Base-by-base conservation (phyloP, 768 basidiomycete species). In the Zangia roseola region DNA sequence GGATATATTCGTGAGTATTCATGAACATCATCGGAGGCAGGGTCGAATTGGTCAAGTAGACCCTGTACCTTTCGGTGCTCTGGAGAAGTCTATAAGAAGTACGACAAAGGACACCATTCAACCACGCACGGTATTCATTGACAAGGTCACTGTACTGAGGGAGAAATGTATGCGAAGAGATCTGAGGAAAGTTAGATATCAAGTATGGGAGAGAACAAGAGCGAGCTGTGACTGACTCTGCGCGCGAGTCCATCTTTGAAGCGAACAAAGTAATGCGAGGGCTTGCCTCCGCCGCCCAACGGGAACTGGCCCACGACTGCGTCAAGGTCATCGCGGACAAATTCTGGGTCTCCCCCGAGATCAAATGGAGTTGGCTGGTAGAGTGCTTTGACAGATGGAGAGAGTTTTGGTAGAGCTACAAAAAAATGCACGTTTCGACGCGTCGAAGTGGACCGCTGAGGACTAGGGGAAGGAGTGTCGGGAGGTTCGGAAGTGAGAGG, bases 181-280 rank as follows among this genome's bases (percentile, higher is more conserved):
- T 76, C 84, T 86, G 49, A 23, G 53, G 4, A 51, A 23, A 30
- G 4, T 43, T 47, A 52, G 55, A 48, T 4, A 30, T 38, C 14
- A 12, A 14, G 21, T 48, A 23, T 6, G n/a, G 16, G 12, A 19
- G 10, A 31, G 12, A 12, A n/a, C 3, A n/a, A 36, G 4, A 39
- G 16, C 30, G 26, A 42, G 10, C 28, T 20, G 17, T 23, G 37
- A 62, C 75, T 48, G 50, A 85, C 87, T 69, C 76, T 82, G 56
- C 78, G 73, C 10, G 77, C 75, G 24, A 81, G 75, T n/a, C 82
- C 86, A 16, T 76, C 76, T 38, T 69, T 64, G 53, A 75, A 78
- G 30, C 79, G 75, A 36, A 81, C 86, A 65, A 77, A 90, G 61
- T 82, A 88, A 58, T 74, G 85, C 16, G 71, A 60, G n/a, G 64